Evolutionary conservation across 768 basidiomycete species (phyloP).

Genomic region (Termitomyces sp.): DNA sequence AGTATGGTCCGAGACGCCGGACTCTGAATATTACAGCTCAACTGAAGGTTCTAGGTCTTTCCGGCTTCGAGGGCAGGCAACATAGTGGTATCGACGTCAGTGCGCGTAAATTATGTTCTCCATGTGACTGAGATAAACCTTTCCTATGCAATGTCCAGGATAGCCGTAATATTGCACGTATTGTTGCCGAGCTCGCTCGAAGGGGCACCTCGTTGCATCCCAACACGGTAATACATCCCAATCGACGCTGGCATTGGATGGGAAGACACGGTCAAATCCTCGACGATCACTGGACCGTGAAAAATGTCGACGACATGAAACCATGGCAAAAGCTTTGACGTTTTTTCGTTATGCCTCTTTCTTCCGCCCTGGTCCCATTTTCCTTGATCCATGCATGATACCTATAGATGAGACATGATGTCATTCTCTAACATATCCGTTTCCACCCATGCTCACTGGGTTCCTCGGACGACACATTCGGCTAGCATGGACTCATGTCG

Average conservation of each 20-base stretch:
- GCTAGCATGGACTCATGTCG: too few species aligned
- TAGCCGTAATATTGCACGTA: slow-evolving; percentile 82
- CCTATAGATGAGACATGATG: neutral
- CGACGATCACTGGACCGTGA: slow-evolving; percentile 33
- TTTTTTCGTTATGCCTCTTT: neutral
- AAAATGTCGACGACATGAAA: neutral
- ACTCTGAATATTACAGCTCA: slow-evolving; percentile 73
- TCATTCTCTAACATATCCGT: neutral
- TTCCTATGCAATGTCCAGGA: slow-evolving; percentile 50
- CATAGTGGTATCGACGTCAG: slow-evolving; percentile 92
- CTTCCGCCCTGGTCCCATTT: neutral
- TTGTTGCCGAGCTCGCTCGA: slow-evolving; percentile 75
- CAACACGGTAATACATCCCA: slow-evolving; percentile 66
- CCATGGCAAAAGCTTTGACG: slow-evolving; percentile 4
- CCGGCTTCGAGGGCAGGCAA: slow-evolving; percentile 75
- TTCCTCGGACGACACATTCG: neutral
- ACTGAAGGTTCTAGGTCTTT: slow-evolving; percentile 66
- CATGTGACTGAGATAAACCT: slow-evolving; percentile 13
- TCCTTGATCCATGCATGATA: neutral
- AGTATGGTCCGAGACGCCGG: slow-evolving; percentile 29
- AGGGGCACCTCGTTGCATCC: slow-evolving; percentile 66
- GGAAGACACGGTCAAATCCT: slow-evolving; percentile 68
- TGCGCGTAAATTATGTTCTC: slow-evolving; percentile 20
- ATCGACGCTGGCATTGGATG: slow-evolving; percentile 84
- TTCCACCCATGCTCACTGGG: neutral